Evolutionary conservation across 176 grass and related monocot species (phyloP).

Genomic region (Triticum turgidum): DNA sequence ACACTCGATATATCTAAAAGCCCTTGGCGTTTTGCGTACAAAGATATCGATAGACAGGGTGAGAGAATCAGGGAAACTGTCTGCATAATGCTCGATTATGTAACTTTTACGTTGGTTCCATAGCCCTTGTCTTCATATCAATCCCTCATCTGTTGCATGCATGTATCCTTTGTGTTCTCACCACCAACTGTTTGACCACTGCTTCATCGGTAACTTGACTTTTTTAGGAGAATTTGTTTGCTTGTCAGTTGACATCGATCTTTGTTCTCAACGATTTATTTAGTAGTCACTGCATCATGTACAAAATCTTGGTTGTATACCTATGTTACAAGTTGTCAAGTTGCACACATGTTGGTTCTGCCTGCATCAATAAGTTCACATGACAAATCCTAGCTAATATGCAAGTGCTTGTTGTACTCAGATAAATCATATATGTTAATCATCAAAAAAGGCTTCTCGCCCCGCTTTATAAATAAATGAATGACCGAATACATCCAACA

Average conservation of each 20-base stretch:
- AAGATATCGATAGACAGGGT: neutral
- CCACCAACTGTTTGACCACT: neutral
- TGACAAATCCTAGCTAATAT: conserved; percentile 25
- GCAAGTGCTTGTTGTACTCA: neutral
- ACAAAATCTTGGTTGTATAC: neutral
- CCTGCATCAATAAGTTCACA: conserved; percentile 5
- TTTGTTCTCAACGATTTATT: neutral
- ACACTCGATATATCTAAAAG: neutral
- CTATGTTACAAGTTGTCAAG: neutral
- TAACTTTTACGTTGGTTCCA: neutral
- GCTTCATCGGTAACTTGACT: neutral
- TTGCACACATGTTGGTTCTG: conserved; percentile 13
- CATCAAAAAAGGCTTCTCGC: too few relatives aligned
- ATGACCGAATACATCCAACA: too few relatives aligned
- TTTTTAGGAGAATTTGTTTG: neutral
- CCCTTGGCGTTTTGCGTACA: too few relatives aligned
- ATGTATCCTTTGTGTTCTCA: neutral
- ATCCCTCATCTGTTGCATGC: neutral
- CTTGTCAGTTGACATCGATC: neutral
- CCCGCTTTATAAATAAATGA: too few relatives aligned
- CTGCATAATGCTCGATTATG: neutral
- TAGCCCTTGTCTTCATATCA: neutral
- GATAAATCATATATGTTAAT: conserved; percentile 12
- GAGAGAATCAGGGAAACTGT: conserved; percentile 34
- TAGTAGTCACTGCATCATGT: neutral